Percentiles rank a stretch among this genome's conserved stretches.
Conservation (phyloP, 2,329 filamentous ascomycete species). For the Claviceps digitariae region DNA sequence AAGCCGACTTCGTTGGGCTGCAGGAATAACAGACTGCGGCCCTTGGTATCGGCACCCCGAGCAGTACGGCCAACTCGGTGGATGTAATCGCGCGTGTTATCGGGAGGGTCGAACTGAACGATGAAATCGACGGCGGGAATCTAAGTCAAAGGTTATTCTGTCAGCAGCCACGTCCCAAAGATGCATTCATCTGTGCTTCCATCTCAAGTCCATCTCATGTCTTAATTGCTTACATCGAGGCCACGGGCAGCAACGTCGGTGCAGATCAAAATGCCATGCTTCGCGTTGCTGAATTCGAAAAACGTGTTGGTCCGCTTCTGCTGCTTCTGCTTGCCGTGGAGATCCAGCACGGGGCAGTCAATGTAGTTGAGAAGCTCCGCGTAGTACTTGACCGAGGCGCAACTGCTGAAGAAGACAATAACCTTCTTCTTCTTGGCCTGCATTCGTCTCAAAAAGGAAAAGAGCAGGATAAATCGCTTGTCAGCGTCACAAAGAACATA, state of each 20-base stretch:
- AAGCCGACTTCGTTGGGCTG: conserved; percentile 89
- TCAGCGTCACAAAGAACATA: conserved; percentile 91
- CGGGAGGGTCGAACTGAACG: conserved; percentile 87
- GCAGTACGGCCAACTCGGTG: conserved; percentile 94
- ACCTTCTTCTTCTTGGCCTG: conserved; percentile 85
- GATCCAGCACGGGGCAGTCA: conserved; percentile 73
- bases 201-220: not conserved
- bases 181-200: not conserved
- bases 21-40: conserved; percentile 82
- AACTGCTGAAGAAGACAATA: conserved; percentile 90
- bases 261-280: conserved; percentile 79
- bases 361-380: conserved; percentile 95
- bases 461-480: conserved; percentile 84
- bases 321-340: conserved; percentile 96
- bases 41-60: conserved; percentile 68
- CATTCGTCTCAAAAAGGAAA: conserved; percentile 76
- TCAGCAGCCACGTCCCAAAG: not conserved
- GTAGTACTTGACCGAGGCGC: conserved; percentile 91
- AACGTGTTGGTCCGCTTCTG: conserved; percentile 98
- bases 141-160: conserved; percentile 19
- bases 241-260: conserved; percentile 94
- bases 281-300: conserved; percentile 76
- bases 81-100: conserved; percentile 83
- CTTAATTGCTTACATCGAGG: conserved; percentile 52
- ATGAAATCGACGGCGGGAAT: conserved; percentile 96